Percentiles rank a stretch among this genome's conserved stretches.
Conservation (phyloP, 2,329 filamentous ascomycete species). For the Sphaerulina vaccinii region DNA sequence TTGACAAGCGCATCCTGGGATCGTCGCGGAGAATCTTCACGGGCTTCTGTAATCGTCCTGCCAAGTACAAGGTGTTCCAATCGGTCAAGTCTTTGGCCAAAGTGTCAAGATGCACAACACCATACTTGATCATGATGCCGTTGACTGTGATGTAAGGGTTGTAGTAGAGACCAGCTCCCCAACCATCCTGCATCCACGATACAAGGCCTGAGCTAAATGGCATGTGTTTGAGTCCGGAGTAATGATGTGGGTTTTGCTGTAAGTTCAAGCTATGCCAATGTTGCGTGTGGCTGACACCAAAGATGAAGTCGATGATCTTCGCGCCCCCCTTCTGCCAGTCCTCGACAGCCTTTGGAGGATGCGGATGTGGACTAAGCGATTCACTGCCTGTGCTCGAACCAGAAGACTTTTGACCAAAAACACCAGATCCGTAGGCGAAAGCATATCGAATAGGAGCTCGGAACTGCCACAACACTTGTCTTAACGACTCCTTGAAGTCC, state of each 20-base stretch:
- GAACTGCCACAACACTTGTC: conserved; percentile 87
- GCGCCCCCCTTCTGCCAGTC: conserved; percentile 83
- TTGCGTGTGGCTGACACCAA: conserved; percentile 89
- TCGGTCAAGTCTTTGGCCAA: conserved; percentile 80
- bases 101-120: conserved; percentile 90
- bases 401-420: conserved; percentile 72
- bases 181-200: conserved; percentile 78
- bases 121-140: conserved; percentile 95
- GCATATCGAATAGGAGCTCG: conserved; percentile 91
- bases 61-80: conserved; percentile 96
- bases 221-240: conserved; percentile 78
- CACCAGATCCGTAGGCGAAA: conserved; percentile 95
- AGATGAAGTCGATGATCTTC: conserved; percentile 99
- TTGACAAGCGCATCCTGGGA: conserved; percentile 84
- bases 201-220: conserved; percentile 73
- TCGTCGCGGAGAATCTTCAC: conserved; percentile 97
- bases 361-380: conserved; percentile 68
- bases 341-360: conserved; percentile 74
- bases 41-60: conserved; percentile 91
- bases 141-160: conserved; percentile 94
- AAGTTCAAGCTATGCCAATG: conserved; percentile 97
- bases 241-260: conserved; percentile 83
- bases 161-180: conserved; percentile 95
- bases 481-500: conserved; percentile 88
- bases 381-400: conserved; percentile 49